Base-by-base conservation (phyloP, 2,329 filamentous ascomycete species). In the Clonostachys rosea region DNA sequence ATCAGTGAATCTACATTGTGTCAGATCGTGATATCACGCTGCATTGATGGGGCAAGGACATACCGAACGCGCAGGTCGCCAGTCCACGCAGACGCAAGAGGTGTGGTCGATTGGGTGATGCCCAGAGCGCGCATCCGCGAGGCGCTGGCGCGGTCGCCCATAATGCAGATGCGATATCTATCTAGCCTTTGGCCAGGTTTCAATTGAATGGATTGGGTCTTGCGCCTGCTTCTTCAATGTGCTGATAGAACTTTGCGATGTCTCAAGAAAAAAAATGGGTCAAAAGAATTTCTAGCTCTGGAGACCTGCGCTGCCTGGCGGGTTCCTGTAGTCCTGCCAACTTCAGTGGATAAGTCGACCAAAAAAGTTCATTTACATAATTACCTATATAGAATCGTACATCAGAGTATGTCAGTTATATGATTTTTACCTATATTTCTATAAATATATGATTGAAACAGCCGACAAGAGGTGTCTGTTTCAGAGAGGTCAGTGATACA, bases 1-100 rank as follows among this genome's bases (percentile, higher is more conserved):
- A 64, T 96, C 91, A 5, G 91, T 92, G 65, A 91, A 96, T 54
- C 89, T 82, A 44, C 1, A 45, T 36, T 13, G 3, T n/a, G 34
- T 45, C 30, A 47, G 42, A 14, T 6, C 36, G 39, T 2, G 43
- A 34, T 33, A 4, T 35, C 18, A 39, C 11, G 36, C 34, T 16
- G 5, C 37, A 12, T 42, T 9, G 30, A 11, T 30, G n/a, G 35
- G 24, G 20, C 37, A 44, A 24, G 48, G 10, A 44, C 59, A 49
- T 52, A 68, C 66, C 66, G 59, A 6, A 66, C 62, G 47, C 67
- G 64, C 59, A 69, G 57, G 45, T 69, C 67, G 47, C 68, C 68
- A 7, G 62, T 66, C 68, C 68, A 71, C 30, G 65, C 52, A 47
- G 58, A 52, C 14, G 56, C 48, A 13, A 70, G 56, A 14, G 67